Base-by-base conservation (phyloP, 805 yeast genomes). In the Metschnikowia kunwiensis region DNA sequence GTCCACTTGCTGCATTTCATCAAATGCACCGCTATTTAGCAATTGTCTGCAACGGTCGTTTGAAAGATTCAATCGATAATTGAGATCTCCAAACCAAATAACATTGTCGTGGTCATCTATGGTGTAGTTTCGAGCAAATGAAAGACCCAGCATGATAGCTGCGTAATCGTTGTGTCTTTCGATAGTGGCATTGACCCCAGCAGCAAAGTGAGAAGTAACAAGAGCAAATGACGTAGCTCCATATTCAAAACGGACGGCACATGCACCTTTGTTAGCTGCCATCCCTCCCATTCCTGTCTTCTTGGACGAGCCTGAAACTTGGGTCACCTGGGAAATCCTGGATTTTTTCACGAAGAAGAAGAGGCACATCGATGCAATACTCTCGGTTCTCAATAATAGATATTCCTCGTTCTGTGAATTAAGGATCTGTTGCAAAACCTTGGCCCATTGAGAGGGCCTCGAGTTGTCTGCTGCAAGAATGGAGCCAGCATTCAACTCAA, bases 221-320 rank as follows among this genome's bases (percentile, higher is more conserved):
- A 88, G 77, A 45, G 94, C 88, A 53, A 88, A 82, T 2, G 59
- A 43, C 0, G 96, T 82, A 21, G 79, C 74, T 1, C 93, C 93
- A 58, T 75, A 86, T 33, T 82, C 77, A 61, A 91, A 85, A 43
- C 96, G 73, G 11, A 93, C 86, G 0, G 95, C 96, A 42, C 89
- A 94, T 4, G 94, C 96, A 29, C 98, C 98, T 59, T 91, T 91
- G 58, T 93, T 91, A 12, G 97, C 98, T 0, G 97, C 78, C 65
- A 93, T 91, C 29, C 98, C 98, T 24, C 97, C 96, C 36, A 93
- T 67, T 0, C 97, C 98, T 0, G 97, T 91, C 60, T 91, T 91
- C 52, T 89, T 91, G 9, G 85, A 75, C n/a, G 89, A 75, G n/a
- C 97, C 97, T 49, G 88, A 89, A 5, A 93, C 96, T 52, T 83